Evolutionary conservation across 2,329 filamentous ascomycete species (phyloP), one percentile per base, ranked within the genome.

Genomic region (Akanthomyces lecanii): DNA sequence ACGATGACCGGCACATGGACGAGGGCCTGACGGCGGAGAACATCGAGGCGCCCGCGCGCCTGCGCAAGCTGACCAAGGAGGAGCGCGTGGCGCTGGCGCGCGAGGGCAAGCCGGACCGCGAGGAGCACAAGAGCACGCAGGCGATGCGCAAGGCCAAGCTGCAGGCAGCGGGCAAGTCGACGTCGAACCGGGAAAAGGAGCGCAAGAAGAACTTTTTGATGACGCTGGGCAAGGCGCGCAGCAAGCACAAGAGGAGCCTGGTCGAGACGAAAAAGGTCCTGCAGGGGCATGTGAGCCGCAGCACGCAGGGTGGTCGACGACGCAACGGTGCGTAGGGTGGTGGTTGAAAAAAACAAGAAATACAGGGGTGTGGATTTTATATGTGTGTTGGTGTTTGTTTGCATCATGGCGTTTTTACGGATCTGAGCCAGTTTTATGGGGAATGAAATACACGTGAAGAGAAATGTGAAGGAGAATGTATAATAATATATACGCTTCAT

Each of bases 191-290:
- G 79, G 95, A 99, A 81, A 99, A 99, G 85, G 87, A 90, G 48
- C 83, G 94, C 69, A 92, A 91, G 84, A 99, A 99, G 90, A 99
- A 99, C 77, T 96, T 99, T 78, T 75, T 99, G 71, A 99, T 99
- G 95, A 98, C 94, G 45, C 78, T 99, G 65, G 91, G 94, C 64
- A 98, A 99, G 82, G 95, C 95, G 12, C 96, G 95, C 82, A 85
- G 84, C 68, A 99, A 98, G 83, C 89, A 95, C 72, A 97, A 97
- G 88, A 85, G 93, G 72, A 97, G 92, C 84, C 79, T 99, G 76
- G 86, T 91, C 14, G 89, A 97, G 77, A 92, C 92, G 67, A 86
- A 85, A 72, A 92, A 89, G 78, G 86, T 92, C 42, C 77, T 98
- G 67, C 89, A 85, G 73, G 90, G 87, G 2, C 94, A 98, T 76